Percentiles rank a stretch among this genome's conserved stretches.
phyloP scores from a whole-genome alignment of 176 grass and related monocot genomes.

The Raddia distichophylla region DNA sequence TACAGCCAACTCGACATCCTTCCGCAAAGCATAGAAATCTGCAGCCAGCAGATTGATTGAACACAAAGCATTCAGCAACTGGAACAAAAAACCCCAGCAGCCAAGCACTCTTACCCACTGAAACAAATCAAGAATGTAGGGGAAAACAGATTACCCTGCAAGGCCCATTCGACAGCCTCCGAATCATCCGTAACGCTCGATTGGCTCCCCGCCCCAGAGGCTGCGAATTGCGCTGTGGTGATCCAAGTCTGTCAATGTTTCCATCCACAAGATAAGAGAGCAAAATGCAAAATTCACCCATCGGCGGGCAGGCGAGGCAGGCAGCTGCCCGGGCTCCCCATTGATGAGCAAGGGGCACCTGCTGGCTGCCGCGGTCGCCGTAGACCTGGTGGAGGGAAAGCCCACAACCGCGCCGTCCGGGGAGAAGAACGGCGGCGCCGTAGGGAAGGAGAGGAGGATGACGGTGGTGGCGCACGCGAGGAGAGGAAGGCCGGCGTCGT shows the following conservation, averaged over 20 bases:
- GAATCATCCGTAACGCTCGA: conserved; percentile 58
- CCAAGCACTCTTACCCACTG: neutral
- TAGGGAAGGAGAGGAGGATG: too few relatives aligned
- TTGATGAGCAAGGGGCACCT: too few relatives aligned
- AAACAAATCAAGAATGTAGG: neutral
- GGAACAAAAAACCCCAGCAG: neutral
- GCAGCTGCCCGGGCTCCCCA: too few relatives aligned
- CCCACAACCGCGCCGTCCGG: too few relatives aligned
- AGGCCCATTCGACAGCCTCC: conserved; percentile 76
- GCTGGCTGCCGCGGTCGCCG: too few relatives aligned
- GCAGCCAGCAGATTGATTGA: neutral
- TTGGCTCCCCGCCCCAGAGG: conserved; percentile 59
- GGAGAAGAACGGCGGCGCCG: too few relatives aligned
- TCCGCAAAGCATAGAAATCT: conserved; percentile 93
- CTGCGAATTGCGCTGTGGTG: conserved; percentile 60
- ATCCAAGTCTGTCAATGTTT: conserved; percentile 54
- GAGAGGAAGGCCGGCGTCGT: too few relatives aligned
- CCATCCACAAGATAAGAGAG: too few relatives aligned
- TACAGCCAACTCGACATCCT: conserved; percentile 79
- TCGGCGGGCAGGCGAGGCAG: too few relatives aligned
- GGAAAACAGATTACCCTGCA: conserved; percentile 69
- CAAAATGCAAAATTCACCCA: too few relatives aligned
- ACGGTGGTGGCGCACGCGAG: too few relatives aligned
- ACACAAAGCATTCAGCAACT: neutral
- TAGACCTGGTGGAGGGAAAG: too few relatives aligned